Evolutionary conservation across 2,329 filamentous ascomycete genomes (phyloP).

Genomic region (Tolypocladium tundrense): DNA sequence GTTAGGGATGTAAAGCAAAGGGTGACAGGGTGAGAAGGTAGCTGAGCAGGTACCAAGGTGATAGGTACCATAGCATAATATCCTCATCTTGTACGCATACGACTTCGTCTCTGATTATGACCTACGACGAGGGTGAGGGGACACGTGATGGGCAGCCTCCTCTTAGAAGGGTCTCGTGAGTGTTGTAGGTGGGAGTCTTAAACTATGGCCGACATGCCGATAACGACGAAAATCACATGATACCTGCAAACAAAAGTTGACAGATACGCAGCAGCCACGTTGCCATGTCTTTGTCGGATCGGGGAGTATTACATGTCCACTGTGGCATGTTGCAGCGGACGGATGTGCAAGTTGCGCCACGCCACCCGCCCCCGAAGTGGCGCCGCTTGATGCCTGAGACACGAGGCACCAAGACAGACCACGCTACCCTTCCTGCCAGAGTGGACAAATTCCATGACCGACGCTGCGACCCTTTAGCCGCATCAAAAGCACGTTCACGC

Average conservation of each 20-base stretch:
- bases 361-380: neutral
- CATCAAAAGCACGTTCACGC: neutral
- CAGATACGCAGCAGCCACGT: neutral
- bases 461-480: neutral
- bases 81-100: neutral
- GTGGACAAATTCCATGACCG: neutral
- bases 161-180: too few relatives aligned
- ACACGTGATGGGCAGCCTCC: too few relatives aligned
- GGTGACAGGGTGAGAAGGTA: neutral
- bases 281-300: neutral
- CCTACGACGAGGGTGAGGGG: neutral
- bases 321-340: neutral
- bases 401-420: conserved; percentile 1
- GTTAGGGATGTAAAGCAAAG: conserved; percentile 1
- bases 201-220: too few relatives aligned
- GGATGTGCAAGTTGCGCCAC: neutral
- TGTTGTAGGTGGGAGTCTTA: too few relatives aligned
- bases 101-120: too few relatives aligned
- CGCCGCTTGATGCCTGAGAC: conserved; percentile 1
- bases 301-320: neutral
- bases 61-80: neutral
- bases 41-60: neutral
- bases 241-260: neutral
- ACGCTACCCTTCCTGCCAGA: conserved; percentile 2
- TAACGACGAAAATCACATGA: neutral